Evolutionary conservation across 495 filamentous ascomycete species (phyloP).

Genomic region (Amorphotheca resinae): DNA sequence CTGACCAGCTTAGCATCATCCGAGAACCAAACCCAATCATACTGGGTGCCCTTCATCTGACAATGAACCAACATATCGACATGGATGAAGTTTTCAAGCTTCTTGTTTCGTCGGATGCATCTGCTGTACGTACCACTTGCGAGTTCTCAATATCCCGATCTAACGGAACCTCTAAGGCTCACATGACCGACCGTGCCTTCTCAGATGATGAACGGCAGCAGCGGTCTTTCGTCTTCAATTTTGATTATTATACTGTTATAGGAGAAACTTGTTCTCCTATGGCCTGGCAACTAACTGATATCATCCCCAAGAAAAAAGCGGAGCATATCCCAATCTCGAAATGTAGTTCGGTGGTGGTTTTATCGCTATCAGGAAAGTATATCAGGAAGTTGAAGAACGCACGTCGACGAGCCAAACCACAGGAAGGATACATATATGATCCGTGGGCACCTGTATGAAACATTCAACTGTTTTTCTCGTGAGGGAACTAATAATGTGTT

Average conservation of each 20-base stretch:
- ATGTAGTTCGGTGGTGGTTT: slow-evolving; percentile 36
- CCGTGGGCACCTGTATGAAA: slow-evolving; percentile 22
- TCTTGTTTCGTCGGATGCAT: slow-evolving; percentile 25
- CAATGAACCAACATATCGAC: slow-evolving; percentile 35
- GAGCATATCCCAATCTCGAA: slow-evolving; percentile 37
- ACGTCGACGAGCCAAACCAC: slow-evolving; percentile 23
- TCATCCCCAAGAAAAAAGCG: slow-evolving; percentile 10
- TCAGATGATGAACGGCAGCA: slow-evolving; percentile 24
- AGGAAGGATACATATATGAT: slow-evolving; percentile 32
- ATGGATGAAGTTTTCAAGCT: slow-evolving; percentile 38
- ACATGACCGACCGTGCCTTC: slow-evolving; percentile 29
- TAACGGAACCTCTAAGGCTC: slow-evolving; percentile 11
- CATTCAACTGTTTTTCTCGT: not conserved
- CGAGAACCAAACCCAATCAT: slow-evolving; percentile 39
- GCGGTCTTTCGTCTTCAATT: slow-evolving; percentile 39
- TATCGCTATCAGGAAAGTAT: slow-evolving; percentile 31
- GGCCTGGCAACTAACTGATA: slow-evolving; percentile 35
- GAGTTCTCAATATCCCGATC: slow-evolving; percentile 23
- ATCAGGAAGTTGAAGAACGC: slow-evolving; percentile 24
- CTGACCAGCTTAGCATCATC: slow-evolving; percentile 23
- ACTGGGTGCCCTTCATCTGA: slow-evolving; percentile 37
- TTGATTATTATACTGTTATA: slow-evolving; percentile 43
- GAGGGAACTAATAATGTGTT: slow-evolving; percentile 15
- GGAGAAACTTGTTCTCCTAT: slow-evolving; percentile 32
- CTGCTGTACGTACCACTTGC: not conserved